Conservation (phyloP, 1,284 basidiomycete genomes). For the Ceratobasidium sp. region DNA sequence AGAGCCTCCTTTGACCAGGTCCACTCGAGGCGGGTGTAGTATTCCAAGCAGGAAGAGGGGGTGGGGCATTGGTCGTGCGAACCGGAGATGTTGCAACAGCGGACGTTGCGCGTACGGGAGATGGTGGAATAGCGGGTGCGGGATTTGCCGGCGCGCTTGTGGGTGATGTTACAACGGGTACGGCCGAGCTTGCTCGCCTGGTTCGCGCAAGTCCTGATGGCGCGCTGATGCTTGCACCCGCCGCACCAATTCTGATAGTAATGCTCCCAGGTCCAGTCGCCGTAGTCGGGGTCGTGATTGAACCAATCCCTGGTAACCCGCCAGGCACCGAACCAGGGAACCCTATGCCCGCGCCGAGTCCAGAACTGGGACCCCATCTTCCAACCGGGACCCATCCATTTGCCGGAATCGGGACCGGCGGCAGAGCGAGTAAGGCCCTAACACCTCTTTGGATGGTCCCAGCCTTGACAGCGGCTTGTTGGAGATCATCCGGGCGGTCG, state of each 20-base stretch:
- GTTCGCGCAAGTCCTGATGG: slow-evolving; percentile 15
- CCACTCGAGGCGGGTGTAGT: slow-evolving; percentile 2
- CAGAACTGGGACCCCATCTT: slow-evolving; percentile 26
- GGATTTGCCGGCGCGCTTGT: background rate
- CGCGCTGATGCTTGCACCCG: background rate
- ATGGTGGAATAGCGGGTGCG: background rate
- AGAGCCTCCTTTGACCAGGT: slow-evolving; percentile 14
- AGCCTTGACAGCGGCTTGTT: slow-evolving; percentile 12
- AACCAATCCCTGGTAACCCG: background rate
- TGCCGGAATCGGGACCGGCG: slow-evolving; percentile 33
- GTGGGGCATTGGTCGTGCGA: slow-evolving; percentile 2
- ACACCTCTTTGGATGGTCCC: slow-evolving; percentile 29
- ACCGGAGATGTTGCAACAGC: background rate
- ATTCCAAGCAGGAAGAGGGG: slow-evolving; percentile 21
- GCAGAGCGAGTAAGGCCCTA: slow-evolving; percentile 7
- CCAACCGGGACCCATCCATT: slow-evolving; percentile 17
- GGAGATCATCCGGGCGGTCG: slow-evolving; percentile 22
- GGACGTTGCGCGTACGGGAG: background rate
- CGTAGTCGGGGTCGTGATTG: background rate
- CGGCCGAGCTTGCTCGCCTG: background rate
- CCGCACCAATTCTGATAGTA: background rate
- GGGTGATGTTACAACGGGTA: background rate
- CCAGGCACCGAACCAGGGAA: too few relatives aligned
- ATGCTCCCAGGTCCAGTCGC: background rate
- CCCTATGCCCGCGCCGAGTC: background rate